Conservation (phyloP, 371 early-diverging fungal species). For the Haplosporangium sp. region DNA sequence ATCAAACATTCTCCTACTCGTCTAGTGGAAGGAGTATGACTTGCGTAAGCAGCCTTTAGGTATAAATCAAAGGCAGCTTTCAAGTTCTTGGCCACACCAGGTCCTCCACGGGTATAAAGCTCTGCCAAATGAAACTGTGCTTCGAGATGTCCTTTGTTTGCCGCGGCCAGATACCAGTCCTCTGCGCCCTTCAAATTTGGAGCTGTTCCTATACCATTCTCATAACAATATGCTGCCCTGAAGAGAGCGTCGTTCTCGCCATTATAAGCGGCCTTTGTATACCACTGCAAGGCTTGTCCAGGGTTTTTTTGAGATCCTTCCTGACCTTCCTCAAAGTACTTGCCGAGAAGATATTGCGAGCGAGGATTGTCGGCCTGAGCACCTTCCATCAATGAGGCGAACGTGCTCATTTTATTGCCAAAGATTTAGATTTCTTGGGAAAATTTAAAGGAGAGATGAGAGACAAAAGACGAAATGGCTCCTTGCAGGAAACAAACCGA, state of each 20-base stretch:
- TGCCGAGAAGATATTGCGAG: conserved; percentile 48
- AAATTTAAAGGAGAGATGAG: no score
- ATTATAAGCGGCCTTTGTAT: conserved; percentile 53
- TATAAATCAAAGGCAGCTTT: conserved; percentile 52
- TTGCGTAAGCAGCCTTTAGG: conserved; percentile 49
- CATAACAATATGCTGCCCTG: conserved; percentile 51
- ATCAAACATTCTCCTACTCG: conserved; percentile 53
- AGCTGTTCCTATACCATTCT: conserved; percentile 47
- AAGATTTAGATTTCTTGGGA: no score
- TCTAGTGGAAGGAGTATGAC: conserved; percentile 43
- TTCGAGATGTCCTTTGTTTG: conserved; percentile 52
- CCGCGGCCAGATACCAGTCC: conserved; percentile 51
- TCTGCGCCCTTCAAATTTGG: conserved; percentile 52
- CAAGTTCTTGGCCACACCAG: conserved; percentile 39
- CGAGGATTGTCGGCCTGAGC: conserved; percentile 49
- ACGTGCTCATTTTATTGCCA: conserved; percentile 20
- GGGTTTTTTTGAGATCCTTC: conserved; percentile 52
- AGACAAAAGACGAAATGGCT: no score
- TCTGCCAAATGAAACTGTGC: conserved; percentile 51
- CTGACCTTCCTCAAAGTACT: conserved; percentile 54
- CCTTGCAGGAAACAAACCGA: no score
- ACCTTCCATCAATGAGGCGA: conserved; percentile 40
- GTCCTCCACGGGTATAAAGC: conserved; percentile 45
- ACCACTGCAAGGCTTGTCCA: conserved; percentile 49
- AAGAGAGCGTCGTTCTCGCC: conserved; percentile 54